Evolutionary conservation across 441 rosid genomes (phyloP).

Genomic region (Gossypium gossypioides): DNA sequence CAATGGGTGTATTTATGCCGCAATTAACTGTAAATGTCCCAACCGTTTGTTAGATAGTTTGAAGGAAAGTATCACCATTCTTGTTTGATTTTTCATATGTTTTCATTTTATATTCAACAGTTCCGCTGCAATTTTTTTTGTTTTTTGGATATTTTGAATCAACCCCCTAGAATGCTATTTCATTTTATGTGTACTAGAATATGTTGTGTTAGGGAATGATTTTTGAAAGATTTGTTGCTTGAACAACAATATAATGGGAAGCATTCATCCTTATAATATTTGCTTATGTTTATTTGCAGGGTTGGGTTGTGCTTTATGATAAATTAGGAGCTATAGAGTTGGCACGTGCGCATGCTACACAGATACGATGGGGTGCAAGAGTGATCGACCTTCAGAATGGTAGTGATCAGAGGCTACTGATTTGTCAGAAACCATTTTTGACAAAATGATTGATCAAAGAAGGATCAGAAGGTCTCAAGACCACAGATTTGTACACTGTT

Average conservation of each 20-base stretch:
- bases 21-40: background rate
- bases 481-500: conserved; percentile 24
- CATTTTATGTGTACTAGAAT: background rate
- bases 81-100: background rate
- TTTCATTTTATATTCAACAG: background rate
- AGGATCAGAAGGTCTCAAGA: conserved; percentile 16
- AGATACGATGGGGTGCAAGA: conserved; percentile 90
- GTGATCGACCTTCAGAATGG: conserved; percentile 88
- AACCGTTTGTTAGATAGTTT: background rate
- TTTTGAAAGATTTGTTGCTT: background rate
- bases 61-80: background rate
- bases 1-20: background rate
- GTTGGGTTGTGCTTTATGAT: conserved; percentile 81
- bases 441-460: conserved; percentile 42
- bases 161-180: background rate
- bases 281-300: conserved; percentile 33
- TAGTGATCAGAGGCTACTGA: conserved; percentile 86
- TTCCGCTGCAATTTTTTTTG: background rate
- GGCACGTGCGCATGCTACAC: conserved; percentile 64
- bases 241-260: background rate
- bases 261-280: background rate
- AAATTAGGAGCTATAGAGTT: conserved; percentile 65
- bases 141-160: background rate
- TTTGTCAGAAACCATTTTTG: conserved; percentile 84
- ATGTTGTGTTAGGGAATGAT: background rate